These are phyloP conservation scores for Ascochyta rabiei DNA, from an alignment of 2,329 filamentous ascomycete species.

Conservation along the genomic window DNA sequence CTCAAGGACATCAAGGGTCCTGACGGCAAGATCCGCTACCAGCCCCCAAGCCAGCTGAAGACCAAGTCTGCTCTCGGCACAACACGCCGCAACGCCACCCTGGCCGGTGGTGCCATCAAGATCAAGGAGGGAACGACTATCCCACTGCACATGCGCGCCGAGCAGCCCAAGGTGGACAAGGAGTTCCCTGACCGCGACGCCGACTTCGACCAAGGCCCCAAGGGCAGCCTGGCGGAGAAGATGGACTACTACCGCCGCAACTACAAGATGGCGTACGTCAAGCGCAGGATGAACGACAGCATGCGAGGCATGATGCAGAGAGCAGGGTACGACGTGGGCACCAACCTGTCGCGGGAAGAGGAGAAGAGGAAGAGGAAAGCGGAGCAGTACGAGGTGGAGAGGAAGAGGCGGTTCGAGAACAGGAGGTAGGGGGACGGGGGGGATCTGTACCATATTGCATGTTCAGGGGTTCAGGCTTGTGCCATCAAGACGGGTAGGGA, in stretches of 20 bases:
- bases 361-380: constrained; percentile 37
- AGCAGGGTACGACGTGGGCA: constrained; percentile 23
- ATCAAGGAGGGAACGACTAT: constrained; percentile 32
- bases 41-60: constrained; percentile 24
- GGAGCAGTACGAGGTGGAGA: constrained; percentile 36
- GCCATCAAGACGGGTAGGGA: not conserved
- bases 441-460: constrained; percentile 33
- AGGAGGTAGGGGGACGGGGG: constrained; percentile 22
- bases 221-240: constrained; percentile 27
- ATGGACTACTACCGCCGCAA: constrained; percentile 37
- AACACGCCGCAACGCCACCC: constrained; percentile 19
- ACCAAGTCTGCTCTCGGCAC: constrained; percentile 6
- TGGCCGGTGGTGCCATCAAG: constrained; percentile 26
- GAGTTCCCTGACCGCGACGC: constrained; percentile 27
- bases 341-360: constrained; percentile 25
- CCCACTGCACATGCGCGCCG: constrained; percentile 32
- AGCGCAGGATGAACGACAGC: constrained; percentile 21
- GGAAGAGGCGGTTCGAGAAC: constrained; percentile 37
- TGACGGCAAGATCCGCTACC: constrained; percentile 39
- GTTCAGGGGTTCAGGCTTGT: constrained; percentile 1
- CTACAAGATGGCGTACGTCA: constrained; percentile 29
- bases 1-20: constrained; percentile 28
- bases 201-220: constrained; percentile 31
- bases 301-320: constrained; percentile 20
- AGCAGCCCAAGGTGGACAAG: constrained; percentile 20